Evolutionary conservation across 2,329 filamentous ascomycete species (phyloP).

Genomic region (Paraphaeosphaeria minitans): DNA sequence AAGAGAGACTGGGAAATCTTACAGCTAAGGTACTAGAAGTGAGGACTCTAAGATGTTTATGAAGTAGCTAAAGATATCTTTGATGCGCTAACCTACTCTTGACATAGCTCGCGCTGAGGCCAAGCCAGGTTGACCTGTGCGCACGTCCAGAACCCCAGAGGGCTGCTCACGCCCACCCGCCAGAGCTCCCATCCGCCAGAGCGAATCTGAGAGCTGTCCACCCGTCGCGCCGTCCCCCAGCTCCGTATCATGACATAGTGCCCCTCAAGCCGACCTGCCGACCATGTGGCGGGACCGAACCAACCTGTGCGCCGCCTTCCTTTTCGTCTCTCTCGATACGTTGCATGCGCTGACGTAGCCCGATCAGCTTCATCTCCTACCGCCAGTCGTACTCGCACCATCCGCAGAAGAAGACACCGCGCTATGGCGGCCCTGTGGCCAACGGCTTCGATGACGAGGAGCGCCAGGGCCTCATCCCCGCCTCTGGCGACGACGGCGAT

Average conservation of each 20-base stretch:
- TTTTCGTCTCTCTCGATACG: constrained; percentile 12
- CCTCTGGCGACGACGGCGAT: constrained; percentile 85
- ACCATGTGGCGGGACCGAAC: constrained; percentile 98
- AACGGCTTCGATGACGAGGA: constrained; percentile 65
- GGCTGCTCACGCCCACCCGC: not conserved
- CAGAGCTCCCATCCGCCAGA: not conserved
- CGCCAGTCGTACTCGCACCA: constrained; percentile 98
- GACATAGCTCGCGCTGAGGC: too few relatives aligned
- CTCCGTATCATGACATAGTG: constrained; percentile 38
- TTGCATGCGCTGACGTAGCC: constrained; percentile 40
- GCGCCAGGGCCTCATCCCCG: constrained; percentile 83
- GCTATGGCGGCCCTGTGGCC: constrained; percentile 59
- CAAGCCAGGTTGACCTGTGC: too few relatives aligned
- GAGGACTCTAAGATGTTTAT: too few relatives aligned
- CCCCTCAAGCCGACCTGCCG: constrained; percentile 32
- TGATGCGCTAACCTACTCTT: too few relatives aligned
- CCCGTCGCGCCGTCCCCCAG: constrained; percentile 7
- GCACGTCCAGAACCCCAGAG: not conserved
- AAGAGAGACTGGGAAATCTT: too few relatives aligned
- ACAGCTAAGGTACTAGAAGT: too few relatives aligned
- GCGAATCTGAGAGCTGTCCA: not conserved
- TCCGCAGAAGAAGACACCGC: constrained; percentile 82
- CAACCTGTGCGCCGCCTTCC: constrained; percentile 74
- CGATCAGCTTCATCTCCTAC: constrained; percentile 90
- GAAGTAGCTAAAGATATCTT: too few relatives aligned